phyloP scores from a whole-genome alignment of 768 basidiomycete species.

The Trametes coccinea region DNA sequence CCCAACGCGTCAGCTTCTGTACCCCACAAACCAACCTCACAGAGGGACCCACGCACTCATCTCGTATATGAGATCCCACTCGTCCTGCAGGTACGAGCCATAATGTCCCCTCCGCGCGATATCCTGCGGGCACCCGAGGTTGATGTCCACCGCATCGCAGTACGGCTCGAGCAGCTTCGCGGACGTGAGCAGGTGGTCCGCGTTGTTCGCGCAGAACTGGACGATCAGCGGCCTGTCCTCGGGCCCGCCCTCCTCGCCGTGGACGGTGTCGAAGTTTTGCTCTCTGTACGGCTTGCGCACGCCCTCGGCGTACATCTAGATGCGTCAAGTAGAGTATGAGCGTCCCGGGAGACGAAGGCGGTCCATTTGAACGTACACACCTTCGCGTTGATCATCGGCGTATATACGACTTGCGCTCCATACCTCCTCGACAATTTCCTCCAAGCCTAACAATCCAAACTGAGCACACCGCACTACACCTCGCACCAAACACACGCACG shows the following conservation, averaged over 20 bases:
- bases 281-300: conserved; percentile 57
- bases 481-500: not conserved
- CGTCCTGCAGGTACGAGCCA: conserved; percentile 90
- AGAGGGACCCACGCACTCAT: conserved; percentile 54
- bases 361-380: conserved; percentile 34
- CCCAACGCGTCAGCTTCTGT: no score
- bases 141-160: conserved; percentile 95
- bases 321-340: not conserved
- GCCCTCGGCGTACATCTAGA: conserved; percentile 62
- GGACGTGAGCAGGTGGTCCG: conserved; percentile 71
- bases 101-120: conserved; percentile 88
- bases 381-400: conserved; percentile 98
- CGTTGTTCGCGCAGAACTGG: conserved; percentile 93
- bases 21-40: not conserved
- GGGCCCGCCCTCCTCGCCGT: conserved; percentile 80
- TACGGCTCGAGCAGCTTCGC: conserved; percentile 74
- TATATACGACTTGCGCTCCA: conserved; percentile 87
- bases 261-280: conserved; percentile 63
- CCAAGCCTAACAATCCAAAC: conserved; percentile 67
- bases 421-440: conserved; percentile 79
- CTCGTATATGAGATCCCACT: conserved; percentile 85
- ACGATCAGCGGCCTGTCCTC: conserved; percentile 84
- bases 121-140: conserved; percentile 93
- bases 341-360: no score
- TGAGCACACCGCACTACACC: not conserved